Conservation (phyloP, 2,329 filamentous ascomycete genomes). For the Stylonectria norvegica region DNA sequence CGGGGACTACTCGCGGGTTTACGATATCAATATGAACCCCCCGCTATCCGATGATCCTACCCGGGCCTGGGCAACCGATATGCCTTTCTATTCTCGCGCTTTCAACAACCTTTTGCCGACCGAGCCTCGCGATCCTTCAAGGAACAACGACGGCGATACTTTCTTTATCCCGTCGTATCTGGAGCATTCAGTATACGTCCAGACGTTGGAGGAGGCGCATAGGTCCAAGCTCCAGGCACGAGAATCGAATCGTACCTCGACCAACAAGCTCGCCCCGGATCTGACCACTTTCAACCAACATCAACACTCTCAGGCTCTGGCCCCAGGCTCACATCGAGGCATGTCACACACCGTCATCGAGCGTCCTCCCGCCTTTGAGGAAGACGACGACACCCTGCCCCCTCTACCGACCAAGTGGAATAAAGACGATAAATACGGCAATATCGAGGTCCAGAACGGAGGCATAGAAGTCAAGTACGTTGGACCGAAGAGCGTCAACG, state of each 20-base stretch:
- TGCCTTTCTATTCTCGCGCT: conserved; percentile 50
- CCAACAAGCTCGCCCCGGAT: conserved; percentile 34
- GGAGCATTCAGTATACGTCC: conserved; percentile 70
- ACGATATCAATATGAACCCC: conserved; percentile 31
- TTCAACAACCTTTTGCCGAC: conserved; percentile 48
- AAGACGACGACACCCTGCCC: conserved; percentile 57
- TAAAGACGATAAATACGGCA: conserved; percentile 67
- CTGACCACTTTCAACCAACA: conserved; percentile 42
- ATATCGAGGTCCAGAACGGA: conserved; percentile 70
- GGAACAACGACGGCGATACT: conserved; percentile 31
- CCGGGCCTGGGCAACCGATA: conserved; percentile 25
- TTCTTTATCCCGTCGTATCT: conserved; percentile 89
- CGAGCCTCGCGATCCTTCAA: conserved; percentile 25
- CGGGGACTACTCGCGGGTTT: conserved; percentile 6
- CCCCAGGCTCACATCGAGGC: conserved; percentile 62
- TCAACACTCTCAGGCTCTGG: conserved; percentile 33
- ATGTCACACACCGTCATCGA: conserved; percentile 84
- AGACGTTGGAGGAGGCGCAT: conserved; percentile 69
- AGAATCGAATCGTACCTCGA: conserved; percentile 37
- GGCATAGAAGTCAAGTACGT: conserved; percentile 68
- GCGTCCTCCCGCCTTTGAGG: conserved; percentile 58
- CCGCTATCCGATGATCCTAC: conserved; percentile 26
- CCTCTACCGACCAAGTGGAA: conserved; percentile 83
- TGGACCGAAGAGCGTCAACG: conserved; percentile 43
- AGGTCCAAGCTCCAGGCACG: conserved; percentile 54